Evolutionary conservation across 2,329 filamentous ascomycete species (phyloP).

Genomic region (Conoideocrella luteorostrata): DNA sequence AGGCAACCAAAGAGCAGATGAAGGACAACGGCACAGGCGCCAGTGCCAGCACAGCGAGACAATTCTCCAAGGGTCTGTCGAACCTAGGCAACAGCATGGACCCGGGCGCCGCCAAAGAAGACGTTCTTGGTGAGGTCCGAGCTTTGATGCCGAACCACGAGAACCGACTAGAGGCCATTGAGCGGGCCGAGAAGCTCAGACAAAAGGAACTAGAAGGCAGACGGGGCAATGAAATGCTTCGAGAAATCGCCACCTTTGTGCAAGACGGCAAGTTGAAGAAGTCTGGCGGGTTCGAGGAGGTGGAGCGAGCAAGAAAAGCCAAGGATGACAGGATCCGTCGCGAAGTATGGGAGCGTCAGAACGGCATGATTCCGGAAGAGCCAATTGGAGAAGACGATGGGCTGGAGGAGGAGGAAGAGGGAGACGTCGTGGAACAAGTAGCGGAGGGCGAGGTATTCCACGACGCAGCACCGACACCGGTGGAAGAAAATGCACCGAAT

Average conservation of each 20-base stretch:
- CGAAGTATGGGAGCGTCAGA: conserved; percentile 67
- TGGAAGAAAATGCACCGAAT: neutral
- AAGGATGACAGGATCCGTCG: conserved; percentile 83
- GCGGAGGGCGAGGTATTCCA: conserved; percentile 13
- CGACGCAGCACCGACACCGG: conserved; percentile 4
- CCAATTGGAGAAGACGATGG: conserved; percentile 32
- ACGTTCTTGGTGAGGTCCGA: conserved; percentile 84
- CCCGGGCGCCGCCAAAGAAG: conserved; percentile 79
- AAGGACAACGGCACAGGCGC: conserved; percentile 57
- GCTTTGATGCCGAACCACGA: conserved; percentile 94
- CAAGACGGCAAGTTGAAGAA: conserved; percentile 91
- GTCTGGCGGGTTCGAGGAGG: conserved; percentile 89
- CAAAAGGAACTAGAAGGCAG: conserved; percentile 82
- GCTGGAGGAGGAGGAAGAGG: conserved; percentile 17
- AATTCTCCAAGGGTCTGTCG: conserved; percentile 48
- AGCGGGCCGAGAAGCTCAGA: conserved; percentile 87
- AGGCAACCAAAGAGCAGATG: conserved; percentile 97
- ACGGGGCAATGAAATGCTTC: conserved; percentile 68
- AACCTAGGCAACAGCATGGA: conserved; percentile 54
- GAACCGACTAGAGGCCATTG: conserved; percentile 86
- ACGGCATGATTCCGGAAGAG: conserved; percentile 45
- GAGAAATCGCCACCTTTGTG: conserved; percentile 80
- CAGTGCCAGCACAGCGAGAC: conserved; percentile 45
- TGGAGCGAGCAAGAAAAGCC: conserved; percentile 73
- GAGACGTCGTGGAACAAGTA: conserved; percentile 15